Evolutionary conservation across 306 rosid genomes (phyloP).

Genomic region (Dalbergia oliveri): DNA sequence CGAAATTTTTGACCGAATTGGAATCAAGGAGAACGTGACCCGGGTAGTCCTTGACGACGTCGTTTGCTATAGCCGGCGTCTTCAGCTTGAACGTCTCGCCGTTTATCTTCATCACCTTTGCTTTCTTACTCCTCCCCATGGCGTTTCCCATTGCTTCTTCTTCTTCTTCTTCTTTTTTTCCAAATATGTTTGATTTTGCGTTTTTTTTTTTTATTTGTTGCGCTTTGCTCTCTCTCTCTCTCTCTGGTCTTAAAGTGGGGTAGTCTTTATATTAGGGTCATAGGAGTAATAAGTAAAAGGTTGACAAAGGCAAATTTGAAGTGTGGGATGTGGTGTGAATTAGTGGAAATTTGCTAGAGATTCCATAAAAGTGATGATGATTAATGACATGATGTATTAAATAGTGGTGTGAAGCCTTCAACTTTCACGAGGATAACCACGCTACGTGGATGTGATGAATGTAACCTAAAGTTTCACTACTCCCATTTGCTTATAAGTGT

Average conservation of each 20-base stretch:
- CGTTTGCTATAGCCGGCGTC: slow-evolving; percentile 65
- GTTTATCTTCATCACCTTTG: slow-evolving; percentile 80
- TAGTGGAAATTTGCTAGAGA: slow-evolving; percentile 46
- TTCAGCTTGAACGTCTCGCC: slow-evolving; percentile 78
- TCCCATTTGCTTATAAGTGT: too few relatives aligned
- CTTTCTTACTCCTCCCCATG: slow-evolving; percentile 63
- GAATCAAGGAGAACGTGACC: slow-evolving; percentile 71
- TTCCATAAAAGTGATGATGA: slow-evolving; percentile 23
- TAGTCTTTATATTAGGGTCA: slow-evolving; percentile 35
- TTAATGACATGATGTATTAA: background rate
- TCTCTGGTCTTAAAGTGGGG: background rate
- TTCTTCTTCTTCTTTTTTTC: background rate
- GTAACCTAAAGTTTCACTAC: background rate
- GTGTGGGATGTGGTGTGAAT: slow-evolving; percentile 47
- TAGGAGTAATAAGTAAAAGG: slow-evolving; percentile 2
- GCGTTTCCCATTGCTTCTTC: slow-evolving; percentile 71
- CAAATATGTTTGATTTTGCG: background rate
- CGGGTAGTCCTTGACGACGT: slow-evolving; percentile 69
- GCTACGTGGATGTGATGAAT: background rate
- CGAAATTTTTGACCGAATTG: slow-evolving; percentile 64
- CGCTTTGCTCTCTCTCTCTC: background rate
- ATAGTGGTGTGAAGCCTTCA: slow-evolving; percentile 42
- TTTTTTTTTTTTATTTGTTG: slow-evolving; percentile 1
- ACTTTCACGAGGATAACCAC: background rate
- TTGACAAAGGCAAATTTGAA: slow-evolving; percentile 44